phyloP scores from a whole-genome alignment of 306 rosid species.

The Cicer chorassanicum region DNA sequence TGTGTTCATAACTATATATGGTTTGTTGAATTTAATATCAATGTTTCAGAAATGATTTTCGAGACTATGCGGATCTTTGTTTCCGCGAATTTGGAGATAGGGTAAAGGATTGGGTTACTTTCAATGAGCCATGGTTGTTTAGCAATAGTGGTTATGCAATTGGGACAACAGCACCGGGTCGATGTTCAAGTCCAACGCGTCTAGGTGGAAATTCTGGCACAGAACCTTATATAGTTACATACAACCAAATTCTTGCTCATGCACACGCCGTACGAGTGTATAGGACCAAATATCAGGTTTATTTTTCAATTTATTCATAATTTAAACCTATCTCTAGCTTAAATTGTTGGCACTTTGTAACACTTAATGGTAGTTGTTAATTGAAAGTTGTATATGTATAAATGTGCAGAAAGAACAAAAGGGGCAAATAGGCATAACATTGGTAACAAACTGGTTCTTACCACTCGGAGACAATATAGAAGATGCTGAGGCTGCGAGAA shows the following conservation, averaged over 20 bases:
- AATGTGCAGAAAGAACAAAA: constrained; percentile 45
- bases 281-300: constrained; percentile 15
- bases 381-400: not conserved
- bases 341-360: no score
- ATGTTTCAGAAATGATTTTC: constrained; percentile 6
- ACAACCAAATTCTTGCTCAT: constrained; percentile 3
- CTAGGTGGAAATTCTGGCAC: constrained; percentile 17
- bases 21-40: no score
- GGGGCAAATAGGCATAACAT: constrained; percentile 54
- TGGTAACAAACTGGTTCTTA: constrained; percentile 45
- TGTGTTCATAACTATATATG: no score
- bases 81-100: constrained; percentile 52
- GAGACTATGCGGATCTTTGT: constrained; percentile 20
- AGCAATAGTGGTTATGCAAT: constrained; percentile 45
- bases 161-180: constrained; percentile 32
- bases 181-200: not conserved
- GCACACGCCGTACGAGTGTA: not conserved
- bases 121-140: constrained; percentile 53
- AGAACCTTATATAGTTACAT: no score
- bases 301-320: no score
- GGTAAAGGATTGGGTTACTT: constrained; percentile 60
- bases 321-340: no score
- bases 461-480: constrained; percentile 38
- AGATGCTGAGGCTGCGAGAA: not conserved
- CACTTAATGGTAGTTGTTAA: no score